A percentile compares a stretch with the other conserved stretches of the same genome.
phyloP scores from a whole-genome alignment of 495 filamentous ascomycete species.

The Coniosporium apollinis region DNA sequence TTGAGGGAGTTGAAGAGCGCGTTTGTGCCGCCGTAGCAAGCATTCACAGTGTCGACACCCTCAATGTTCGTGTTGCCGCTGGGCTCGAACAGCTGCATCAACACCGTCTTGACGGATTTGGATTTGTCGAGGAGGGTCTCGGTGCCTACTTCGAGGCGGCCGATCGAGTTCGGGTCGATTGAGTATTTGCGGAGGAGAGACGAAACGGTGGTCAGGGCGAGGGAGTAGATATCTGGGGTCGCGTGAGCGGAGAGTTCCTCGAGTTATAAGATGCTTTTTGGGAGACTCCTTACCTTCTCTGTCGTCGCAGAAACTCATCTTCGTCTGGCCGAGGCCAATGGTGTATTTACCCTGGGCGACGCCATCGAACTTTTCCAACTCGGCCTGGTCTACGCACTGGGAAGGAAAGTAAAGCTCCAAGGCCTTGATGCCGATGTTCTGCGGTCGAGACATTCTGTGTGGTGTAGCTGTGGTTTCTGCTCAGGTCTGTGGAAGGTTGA shows the following conservation, averaged over 20 bases:
- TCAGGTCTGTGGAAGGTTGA: background rate
- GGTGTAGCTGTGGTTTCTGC: constrained; percentile 17
- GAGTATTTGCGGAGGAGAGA: constrained; percentile 86
- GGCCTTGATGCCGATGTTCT: constrained; percentile 99
- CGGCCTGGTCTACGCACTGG: constrained; percentile 91
- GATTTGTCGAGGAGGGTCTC: constrained; percentile 99
- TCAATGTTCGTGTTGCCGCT: constrained; percentile 84
- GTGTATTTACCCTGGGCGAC: constrained; percentile 92
- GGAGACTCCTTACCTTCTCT: constrained; percentile 60
- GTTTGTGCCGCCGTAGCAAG: constrained; percentile 97
- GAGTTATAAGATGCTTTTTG: too few relatives aligned
- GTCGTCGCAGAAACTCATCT: constrained; percentile 99
- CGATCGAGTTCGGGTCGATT: constrained; percentile 77
- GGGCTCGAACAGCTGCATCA: constrained; percentile 89
- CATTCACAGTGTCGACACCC: constrained; percentile 91
- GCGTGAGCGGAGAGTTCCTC: constrained; percentile 2
- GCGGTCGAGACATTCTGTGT: constrained; percentile 75
- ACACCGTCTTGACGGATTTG: constrained; percentile 98
- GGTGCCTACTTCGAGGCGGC: constrained; percentile 91
- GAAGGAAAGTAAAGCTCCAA: constrained; percentile 97
- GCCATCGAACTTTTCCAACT: constrained; percentile 97
- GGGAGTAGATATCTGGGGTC: constrained; percentile 84
- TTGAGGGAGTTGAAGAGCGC: constrained; percentile 93
- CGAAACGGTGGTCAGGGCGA: constrained; percentile 75
- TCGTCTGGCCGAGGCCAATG: constrained; percentile 97